Base-by-base conservation (phyloP, 225 moss, liverwort and hornwort species). In the Physcomitrium patens region DNA sequence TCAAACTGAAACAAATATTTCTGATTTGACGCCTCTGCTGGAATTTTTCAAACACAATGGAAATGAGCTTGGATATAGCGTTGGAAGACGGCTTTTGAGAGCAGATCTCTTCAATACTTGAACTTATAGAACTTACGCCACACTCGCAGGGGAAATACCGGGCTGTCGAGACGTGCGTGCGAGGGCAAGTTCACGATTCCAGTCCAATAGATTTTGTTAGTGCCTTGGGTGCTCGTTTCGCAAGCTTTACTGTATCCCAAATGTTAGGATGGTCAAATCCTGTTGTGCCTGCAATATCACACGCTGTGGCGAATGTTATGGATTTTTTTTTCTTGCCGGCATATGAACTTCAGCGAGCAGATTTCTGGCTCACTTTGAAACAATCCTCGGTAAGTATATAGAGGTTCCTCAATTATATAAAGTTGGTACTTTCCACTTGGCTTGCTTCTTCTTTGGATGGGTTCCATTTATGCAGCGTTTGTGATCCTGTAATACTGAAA, bases 171-270 rank as follows among this genome's bases (percentile, higher is more conserved):
- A 81, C 79, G 16, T 97, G 90, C 71, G 91, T 90, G 77, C 87
- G 90, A 62, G 96, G 94, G 3, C 94, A 93, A 75, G 90, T 97
- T 71, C 91, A 94, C 55, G 96, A 97, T 80, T 97, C 96, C 63
- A 94, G 96, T 67, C 96, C 96, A 12, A 15, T 78, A 7, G 96
- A 97, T 75, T 93, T 86, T 69, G 84, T 84, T 60, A 83, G 79
- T 67, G 52, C 71, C 31, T 44, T 77, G 59, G 96, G 96, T 52
- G 86, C 76, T 64, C 73, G 70, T 62, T 93, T 97, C 73, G 20
- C 82, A 56, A 83, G 49, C 50, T 80, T 69, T 69, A 69, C 81
- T 48, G 58, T 77, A 24, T 69, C 77, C 43, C 78, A 77, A 60
- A 69, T 56, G 46, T 79, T 84, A 46, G 80, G 77, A 64, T 77